Base-by-base conservation (phyloP, 768 basidiomycete species). In the Pulveroboletus frians region DNA sequence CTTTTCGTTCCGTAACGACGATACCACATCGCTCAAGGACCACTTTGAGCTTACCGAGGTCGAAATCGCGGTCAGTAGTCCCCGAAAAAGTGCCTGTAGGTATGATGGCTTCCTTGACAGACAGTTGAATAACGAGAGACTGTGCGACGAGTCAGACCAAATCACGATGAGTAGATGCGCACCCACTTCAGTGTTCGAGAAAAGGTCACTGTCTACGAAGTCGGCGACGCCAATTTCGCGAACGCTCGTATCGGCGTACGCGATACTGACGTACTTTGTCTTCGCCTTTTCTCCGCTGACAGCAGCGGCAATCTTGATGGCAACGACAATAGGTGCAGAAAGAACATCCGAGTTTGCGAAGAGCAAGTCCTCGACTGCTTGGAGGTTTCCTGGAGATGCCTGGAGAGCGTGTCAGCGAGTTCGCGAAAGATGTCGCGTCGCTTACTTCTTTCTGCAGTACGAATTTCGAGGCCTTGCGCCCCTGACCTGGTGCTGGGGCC, bases 101-200 rank as follows among this genome's bases (percentile, higher is more conserved):
- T 36, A 98, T 73, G 46, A 98, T 77, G 3, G 92, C 92, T 68
- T 99, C 96, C 65, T 98, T 98, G n/a, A 92, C 90, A 0, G 92
- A 93, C 2, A 98, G 79, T 65, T 99, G 96, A 51, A 98, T 98
- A 31, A 97, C 72, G 30, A 98, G 78, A 2, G 92, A 92, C 95
- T 97, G 59, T 30, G 23, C 11, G 36, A 50, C 41, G 17, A 23
- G 47, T 53, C 30, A 52, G 39, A 29, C 8, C 1, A 21, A n/a
- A 26, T 34, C 15, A 47, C 23, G 11, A 30, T 20, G 18, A 31
- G 41, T 18, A 46, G 20, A 37, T 14, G 45, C n/a, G 15, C 13
- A 47, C 69, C 36, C 51, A 92, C 95, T 76, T 99, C 95, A 3
- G 87, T 84, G 59, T 98, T 99, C 1, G 92, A 93, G 68, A 94